These are phyloP conservation scores for Andrographis paniculata DNA, from an alignment of 305 asterid species.

Conservation along the genomic window DNA sequence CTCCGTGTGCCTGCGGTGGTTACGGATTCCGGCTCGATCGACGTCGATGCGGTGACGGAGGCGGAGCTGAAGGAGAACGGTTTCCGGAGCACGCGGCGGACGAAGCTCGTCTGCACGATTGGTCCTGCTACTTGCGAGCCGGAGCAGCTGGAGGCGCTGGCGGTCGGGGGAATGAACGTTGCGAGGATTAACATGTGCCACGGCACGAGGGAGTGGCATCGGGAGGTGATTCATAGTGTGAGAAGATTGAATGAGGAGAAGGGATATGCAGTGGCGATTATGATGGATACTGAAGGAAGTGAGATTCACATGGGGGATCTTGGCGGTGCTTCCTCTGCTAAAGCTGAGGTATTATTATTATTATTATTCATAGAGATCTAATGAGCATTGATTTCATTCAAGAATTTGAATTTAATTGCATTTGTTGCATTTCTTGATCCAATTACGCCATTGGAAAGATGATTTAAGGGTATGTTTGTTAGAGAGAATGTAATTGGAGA, in stretches of 20 bases:
- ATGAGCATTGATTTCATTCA: not conserved
- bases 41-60: slow-evolving; percentile 92
- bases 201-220: slow-evolving; percentile 97
- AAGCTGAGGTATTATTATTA: slow-evolving; percentile 83
- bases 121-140: slow-evolving; percentile 85
- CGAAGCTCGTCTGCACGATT: slow-evolving; percentile 84
- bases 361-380: no score
- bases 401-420: no score
- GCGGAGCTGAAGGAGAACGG: slow-evolving; percentile 97
- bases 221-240: slow-evolving; percentile 71
- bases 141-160: slow-evolving; percentile 91
- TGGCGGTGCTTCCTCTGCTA: slow-evolving; percentile 84
- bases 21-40: slow-evolving; percentile 58
- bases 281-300: slow-evolving; percentile 99
- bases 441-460: no score
- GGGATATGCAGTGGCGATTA: slow-evolving; percentile 93
- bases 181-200: slow-evolving; percentile 98
- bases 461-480: no score
- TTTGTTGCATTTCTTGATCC: no score
- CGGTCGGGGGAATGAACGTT: slow-evolving; percentile 97
- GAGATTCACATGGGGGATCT: slow-evolving; percentile 99
- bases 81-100: slow-evolving; percentile 88
- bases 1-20: slow-evolving; percentile 14
- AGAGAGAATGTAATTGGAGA: no score
- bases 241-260: slow-evolving; percentile 92